Evolutionary conservation across 1,284 basidiomycete species (phyloP).

Genomic region (Grifola frondosa): DNA sequence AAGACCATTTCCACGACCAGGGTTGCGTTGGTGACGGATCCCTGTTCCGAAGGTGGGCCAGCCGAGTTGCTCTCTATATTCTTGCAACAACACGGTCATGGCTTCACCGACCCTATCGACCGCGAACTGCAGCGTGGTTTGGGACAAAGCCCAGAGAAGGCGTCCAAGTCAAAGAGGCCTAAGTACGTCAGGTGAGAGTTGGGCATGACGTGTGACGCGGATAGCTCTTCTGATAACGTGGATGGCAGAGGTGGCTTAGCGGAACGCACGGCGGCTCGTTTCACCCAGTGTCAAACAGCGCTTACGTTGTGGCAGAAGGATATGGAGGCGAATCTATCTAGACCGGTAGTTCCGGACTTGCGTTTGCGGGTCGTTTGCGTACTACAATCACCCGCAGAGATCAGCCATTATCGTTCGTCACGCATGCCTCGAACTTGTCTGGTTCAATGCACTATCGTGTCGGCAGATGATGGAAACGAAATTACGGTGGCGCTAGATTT

Average conservation of each 20-base stretch:
- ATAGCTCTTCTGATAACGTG: neutral
- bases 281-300: constrained; percentile 41
- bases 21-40: constrained; percentile 42
- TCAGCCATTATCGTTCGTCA: constrained; percentile 18
- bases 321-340: constrained; percentile 27
- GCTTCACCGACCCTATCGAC: constrained; percentile 32
- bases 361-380: constrained; percentile 20
- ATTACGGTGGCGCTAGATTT: constrained; percentile 24
- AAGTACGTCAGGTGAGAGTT: constrained; percentile 34
- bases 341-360: constrained; percentile 22
- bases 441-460: constrained; percentile 16
- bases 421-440: constrained; percentile 21
- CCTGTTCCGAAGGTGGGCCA: constrained; percentile 40
- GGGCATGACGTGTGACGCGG: neutral
- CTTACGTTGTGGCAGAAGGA: constrained; percentile 51
- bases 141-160: constrained; percentile 45
- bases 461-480: constrained; percentile 9
- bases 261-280: constrained; percentile 41
- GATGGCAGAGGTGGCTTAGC: constrained; percentile 48
- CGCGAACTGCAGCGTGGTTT: constrained; percentile 39
- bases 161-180: constrained; percentile 31
- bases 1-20: constrained; percentile 45
- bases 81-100: constrained; percentile 35
- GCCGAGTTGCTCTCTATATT: constrained; percentile 43
- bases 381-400: constrained; percentile 14